Base-by-base conservation (phyloP, 352 stramenopile genomes). In the Pythium utonaiense region DNA sequence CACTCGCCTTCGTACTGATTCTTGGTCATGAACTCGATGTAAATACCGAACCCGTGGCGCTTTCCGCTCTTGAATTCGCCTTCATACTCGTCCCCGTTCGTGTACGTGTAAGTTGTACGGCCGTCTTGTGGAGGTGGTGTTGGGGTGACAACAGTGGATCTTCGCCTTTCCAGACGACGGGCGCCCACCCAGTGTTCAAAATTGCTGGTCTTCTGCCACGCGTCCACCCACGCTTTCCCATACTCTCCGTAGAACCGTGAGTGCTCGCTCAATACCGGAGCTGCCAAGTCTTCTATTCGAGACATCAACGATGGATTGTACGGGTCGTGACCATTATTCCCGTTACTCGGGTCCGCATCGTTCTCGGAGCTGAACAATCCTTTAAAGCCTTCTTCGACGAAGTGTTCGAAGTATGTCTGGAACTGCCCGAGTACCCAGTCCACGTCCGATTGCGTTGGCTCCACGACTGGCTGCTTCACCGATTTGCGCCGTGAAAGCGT, bases 1-100 rank as follows among this genome's bases (percentile, higher is more conserved):
- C 85, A 96, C 19, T 88, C 70, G 8, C 87, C 87, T 62, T 93
- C 82, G 57, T 90, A 91, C 27, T 84, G 75, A 57, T 80, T 87
- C 50, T 87, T 87, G 16, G 85, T 95, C 53, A 78, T 64, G 54
- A 78, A 75, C 54, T 93, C 87, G 17, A 86, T 57, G 62, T 95
- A 95, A 5, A 87, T 64, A 6, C 87, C 87, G 47, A 73, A 80
- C 38, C 87, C 85, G 41, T 96, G 75, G 49, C 87, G 77, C 48
- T 75, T 89, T 1, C 80, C 74, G n/a, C 70, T 51, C 28, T 69
- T 50, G 65, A 92, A 93, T 9, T 83, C 59, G 6, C 87, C 87
- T 4, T 91, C 83, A 54, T 95, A 96, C 52, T 80, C 75, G 50
- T 96, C 87, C 1, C 85, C 85, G 53, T 86, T 90, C 17, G 71